phyloP scores from a whole-genome alignment of 805 yeast genomes.

The Zygotorulaspora sp. region DNA sequence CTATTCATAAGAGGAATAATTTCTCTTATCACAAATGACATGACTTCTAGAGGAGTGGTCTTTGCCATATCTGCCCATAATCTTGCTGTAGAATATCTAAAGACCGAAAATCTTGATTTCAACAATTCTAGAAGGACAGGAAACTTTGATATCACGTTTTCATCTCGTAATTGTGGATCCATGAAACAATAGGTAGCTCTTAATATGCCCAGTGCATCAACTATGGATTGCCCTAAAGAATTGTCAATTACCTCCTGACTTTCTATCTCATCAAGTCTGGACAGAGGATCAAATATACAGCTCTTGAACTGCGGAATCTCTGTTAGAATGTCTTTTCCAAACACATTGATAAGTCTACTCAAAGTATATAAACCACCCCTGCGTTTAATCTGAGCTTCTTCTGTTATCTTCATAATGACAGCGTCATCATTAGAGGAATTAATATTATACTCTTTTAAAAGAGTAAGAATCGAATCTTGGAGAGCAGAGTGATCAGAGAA shows the following conservation, averaged over 20 bases:
- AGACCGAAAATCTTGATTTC: slow-evolving; percentile 69
- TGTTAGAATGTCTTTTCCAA: slow-evolving; percentile 51
- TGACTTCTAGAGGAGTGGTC: slow-evolving; percentile 61
- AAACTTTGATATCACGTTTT: slow-evolving; percentile 48
- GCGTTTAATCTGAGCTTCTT: slow-evolving; percentile 74
- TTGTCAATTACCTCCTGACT: slow-evolving; percentile 6
- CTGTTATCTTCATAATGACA: slow-evolving; percentile 56
- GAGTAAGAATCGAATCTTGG: slow-evolving; percentile 59
- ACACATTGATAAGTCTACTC: slow-evolving; percentile 50
- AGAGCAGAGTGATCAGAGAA: slow-evolving; percentile 59
- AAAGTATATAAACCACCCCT: slow-evolving; percentile 77
- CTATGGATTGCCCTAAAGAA: slow-evolving; percentile 61
- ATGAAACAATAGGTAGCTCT: slow-evolving; percentile 68
- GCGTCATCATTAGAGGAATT: slow-evolving; percentile 58
- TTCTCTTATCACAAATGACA: slow-evolving; percentile 72
- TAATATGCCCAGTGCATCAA: slow-evolving; percentile 81
- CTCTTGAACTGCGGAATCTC: slow-evolving; percentile 62
- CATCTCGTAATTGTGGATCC: slow-evolving; percentile 41
- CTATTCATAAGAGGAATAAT: slow-evolving; percentile 77
- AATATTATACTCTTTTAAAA: slow-evolving; percentile 71
- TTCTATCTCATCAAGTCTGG: slow-evolving; percentile 33
- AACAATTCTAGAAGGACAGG: slow-evolving; percentile 51
- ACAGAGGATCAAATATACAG: slow-evolving; percentile 63
- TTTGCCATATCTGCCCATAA: slow-evolving; percentile 78
- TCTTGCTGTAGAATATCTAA: slow-evolving; percentile 86